Percentiles rank a stretch among this genome's conserved stretches.
Conservation (phyloP, 768 basidiomycete genomes). For the Gloeostereum incarnatum region DNA sequence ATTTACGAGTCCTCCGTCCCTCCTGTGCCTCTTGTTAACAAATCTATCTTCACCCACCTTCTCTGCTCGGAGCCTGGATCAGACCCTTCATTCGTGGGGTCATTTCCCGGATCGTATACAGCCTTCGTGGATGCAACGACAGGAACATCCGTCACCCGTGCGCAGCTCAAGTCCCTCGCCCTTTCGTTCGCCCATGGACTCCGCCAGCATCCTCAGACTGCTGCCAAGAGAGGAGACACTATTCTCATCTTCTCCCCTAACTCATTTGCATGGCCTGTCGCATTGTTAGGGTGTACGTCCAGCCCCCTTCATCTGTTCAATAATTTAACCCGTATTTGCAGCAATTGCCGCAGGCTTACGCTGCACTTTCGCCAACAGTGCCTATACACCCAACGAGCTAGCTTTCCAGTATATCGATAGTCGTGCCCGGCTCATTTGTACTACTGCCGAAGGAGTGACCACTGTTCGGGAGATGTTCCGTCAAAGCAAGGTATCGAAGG, state of each 20-base stretch:
- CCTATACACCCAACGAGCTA: slow-evolving; percentile 44
- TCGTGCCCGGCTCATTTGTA: slow-evolving; percentile 51
- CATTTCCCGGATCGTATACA: slow-evolving; percentile 21
- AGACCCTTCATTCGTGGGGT: slow-evolving; percentile 22
- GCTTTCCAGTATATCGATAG: slow-evolving; percentile 58
- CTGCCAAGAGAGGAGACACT: slow-evolving; percentile 29
- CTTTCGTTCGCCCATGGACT: slow-evolving; percentile 39
- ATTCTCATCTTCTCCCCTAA: slow-evolving; percentile 47
- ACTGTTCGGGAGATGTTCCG: slow-evolving; percentile 51
- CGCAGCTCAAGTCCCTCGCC: slow-evolving; percentile 29
- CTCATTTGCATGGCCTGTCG: slow-evolving; percentile 39
- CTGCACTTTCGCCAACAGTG: slow-evolving; percentile 44
- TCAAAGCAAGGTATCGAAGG: slow-evolving; percentile 31
- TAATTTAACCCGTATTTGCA: slow-evolving; percentile 3
- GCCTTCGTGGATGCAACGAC: slow-evolving; percentile 50
- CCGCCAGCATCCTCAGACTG: slow-evolving; percentile 17
- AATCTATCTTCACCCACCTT: slow-evolving; percentile 21
- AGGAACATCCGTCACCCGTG: slow-evolving; percentile 35
- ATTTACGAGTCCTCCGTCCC: slow-evolving; percentile 21
- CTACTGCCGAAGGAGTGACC: slow-evolving; percentile 49
- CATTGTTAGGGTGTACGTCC: slow-evolving; percentile 22
- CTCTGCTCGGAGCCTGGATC: slow-evolving; percentile 11
- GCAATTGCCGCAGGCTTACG: slow-evolving; percentile 40
- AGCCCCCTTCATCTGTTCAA: not conserved
- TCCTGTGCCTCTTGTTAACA: slow-evolving; percentile 13